Percentiles rank a stretch among this genome's conserved stretches.
These are phyloP conservation scores for Blastocystis sp. DNA, from an alignment of 352 stramenopile species.

Conservation along the genomic window DNA sequence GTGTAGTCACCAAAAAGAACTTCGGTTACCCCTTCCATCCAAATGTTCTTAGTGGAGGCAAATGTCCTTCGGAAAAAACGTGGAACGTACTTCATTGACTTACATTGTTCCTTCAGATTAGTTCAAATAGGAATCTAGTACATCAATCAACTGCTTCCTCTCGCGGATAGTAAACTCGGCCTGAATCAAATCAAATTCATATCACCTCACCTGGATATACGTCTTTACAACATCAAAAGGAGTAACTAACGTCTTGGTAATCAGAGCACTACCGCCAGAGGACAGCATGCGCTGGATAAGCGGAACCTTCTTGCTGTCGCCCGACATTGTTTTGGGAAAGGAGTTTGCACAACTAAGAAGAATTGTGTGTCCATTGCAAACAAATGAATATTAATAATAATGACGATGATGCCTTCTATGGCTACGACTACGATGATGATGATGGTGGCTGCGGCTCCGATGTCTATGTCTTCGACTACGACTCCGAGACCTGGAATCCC, in stretches of 20 bases:
- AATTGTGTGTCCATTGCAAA: not conserved
- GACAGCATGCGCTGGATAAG: conserved; percentile 47
- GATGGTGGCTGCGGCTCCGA: not conserved
- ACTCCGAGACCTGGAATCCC: not conserved
- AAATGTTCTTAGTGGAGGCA: conserved; percentile 59
- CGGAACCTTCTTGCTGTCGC: conserved; percentile 40
- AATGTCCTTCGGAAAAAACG: conserved; percentile 42
- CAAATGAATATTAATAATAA: not conserved
- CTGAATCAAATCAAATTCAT: not conserved
- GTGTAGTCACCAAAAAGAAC: not conserved
- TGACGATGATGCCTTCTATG: not conserved
- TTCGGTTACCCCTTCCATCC: conserved; percentile 2
- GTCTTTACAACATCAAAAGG: conserved; percentile 63
- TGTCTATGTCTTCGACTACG: not conserved
- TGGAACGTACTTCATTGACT: conserved; percentile 40
- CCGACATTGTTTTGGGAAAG: not conserved
- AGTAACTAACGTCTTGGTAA: conserved; percentile 61
- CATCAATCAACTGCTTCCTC: conserved; percentile 19
- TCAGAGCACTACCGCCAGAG: conserved; percentile 33
- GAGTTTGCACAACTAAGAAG: not conserved
- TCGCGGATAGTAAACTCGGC: conserved; percentile 54
- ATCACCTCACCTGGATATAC: conserved; percentile 19
- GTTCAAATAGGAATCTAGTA: not conserved
- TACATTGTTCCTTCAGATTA: conserved; percentile 27
- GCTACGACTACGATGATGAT: not conserved